These are phyloP conservation scores for Talaromyces sp. DNA, from an alignment of 2,329 filamentous ascomycete genomes.

Conservation along the genomic window DNA sequence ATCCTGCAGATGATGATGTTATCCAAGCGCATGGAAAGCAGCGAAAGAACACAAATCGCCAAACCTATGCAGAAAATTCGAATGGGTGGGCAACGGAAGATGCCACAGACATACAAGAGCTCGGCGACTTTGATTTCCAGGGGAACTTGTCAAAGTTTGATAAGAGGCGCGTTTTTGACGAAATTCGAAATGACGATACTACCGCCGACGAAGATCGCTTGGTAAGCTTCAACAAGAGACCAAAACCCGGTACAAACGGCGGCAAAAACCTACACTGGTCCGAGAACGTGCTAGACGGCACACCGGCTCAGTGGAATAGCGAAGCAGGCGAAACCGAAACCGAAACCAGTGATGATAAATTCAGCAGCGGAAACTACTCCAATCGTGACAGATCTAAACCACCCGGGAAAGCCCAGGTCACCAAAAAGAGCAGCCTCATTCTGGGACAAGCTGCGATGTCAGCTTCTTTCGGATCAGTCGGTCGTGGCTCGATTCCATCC, in stretches of 20 bases:
- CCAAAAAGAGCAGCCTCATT: slow-evolving; percentile 44
- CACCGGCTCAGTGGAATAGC: slow-evolving; percentile 63
- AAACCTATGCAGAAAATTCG: slow-evolving; percentile 52
- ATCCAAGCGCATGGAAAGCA: slow-evolving; percentile 33
- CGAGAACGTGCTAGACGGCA: slow-evolving; percentile 78
- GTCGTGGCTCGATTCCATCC: slow-evolving; percentile 29
- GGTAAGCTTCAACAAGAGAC: slow-evolving; percentile 76
- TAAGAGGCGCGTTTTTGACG: slow-evolving; percentile 84
- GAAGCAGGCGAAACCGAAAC: slow-evolving; percentile 63
- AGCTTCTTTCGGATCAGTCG: slow-evolving; percentile 32
- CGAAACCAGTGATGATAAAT: slow-evolving; percentile 38
- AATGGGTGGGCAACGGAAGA: slow-evolving; percentile 96
- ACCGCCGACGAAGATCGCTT: slow-evolving; percentile 88
- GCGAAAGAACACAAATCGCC: slow-evolving; percentile 45
- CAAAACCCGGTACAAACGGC: slow-evolving; percentile 63
- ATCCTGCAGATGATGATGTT: slow-evolving; percentile 21
- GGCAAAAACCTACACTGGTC: slow-evolving; percentile 90
- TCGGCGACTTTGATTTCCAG: slow-evolving; percentile 93
- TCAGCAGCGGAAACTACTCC: slow-evolving; percentile 47
- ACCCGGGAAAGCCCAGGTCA: slow-evolving; percentile 33
- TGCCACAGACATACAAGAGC: slow-evolving; percentile 87
- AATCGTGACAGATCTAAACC: slow-evolving; percentile 40
- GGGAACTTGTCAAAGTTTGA: slow-evolving; percentile 90
- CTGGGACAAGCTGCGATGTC: slow-evolving; percentile 36
- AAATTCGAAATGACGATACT: slow-evolving; percentile 83